Conservation (phyloP, 192 early-diverging fungal species). For the Coemansia sp. region DNA sequence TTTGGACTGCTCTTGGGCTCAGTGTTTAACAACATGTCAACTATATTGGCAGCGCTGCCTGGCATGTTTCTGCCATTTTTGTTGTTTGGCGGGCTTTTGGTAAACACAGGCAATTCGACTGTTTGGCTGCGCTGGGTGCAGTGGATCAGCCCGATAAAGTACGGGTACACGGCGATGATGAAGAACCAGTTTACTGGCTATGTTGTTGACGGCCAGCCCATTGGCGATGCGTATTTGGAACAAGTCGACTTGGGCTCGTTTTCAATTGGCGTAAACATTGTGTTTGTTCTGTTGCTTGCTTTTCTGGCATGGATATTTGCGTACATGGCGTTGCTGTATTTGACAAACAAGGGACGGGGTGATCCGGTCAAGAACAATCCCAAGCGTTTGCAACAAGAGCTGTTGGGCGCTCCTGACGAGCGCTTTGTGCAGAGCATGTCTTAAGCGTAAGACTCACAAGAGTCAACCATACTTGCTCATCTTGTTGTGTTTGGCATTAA, state of each 20-base stretch:
- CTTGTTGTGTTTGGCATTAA: neutral
- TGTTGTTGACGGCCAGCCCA: constrained; percentile 23
- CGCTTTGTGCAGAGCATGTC: constrained; percentile 12
- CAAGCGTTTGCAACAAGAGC: constrained; percentile 9
- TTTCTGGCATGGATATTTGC: constrained; percentile 23
- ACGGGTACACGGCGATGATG: constrained; percentile 55
- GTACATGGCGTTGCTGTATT: constrained; percentile 31
- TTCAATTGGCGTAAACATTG: constrained; percentile 43
- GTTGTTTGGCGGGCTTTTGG: constrained; percentile 61
- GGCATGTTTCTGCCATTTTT: constrained; percentile 57
- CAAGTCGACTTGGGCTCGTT: constrained; percentile 38
- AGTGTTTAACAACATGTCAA: constrained; percentile 44
- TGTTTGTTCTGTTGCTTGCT: constrained; percentile 24
- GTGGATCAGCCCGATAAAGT: constrained; percentile 60
- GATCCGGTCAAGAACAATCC: neutral
- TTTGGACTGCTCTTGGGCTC: constrained; percentile 58
- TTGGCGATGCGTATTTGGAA: constrained; percentile 40
- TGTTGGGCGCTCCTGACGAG: constrained; percentile 28
- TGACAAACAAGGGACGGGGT: constrained; percentile 18
- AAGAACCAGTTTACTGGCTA: constrained; percentile 55
- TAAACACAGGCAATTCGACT: constrained; percentile 60
- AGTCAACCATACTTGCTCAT: too few species aligned
- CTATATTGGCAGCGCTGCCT: constrained; percentile 53
- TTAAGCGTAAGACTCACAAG: neutral
- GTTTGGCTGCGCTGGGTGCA: constrained; percentile 57